These are phyloP conservation scores for Rhizoclosmatium sp. DNA, from an alignment of 192 early-diverging fungal species.

Conservation along the genomic window DNA sequence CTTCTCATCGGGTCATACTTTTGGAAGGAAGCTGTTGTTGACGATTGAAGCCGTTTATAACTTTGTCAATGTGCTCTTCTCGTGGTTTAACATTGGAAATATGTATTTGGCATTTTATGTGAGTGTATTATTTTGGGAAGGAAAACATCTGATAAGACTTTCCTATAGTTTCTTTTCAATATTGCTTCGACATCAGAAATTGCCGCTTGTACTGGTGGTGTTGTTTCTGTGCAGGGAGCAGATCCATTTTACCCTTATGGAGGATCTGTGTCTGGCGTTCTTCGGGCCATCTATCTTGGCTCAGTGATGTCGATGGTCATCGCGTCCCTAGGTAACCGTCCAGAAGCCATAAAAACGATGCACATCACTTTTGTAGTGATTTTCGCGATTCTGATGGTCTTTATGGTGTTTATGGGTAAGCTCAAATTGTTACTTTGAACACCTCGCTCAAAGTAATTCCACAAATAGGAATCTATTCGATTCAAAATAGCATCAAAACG, in stretches of 20 bases:
- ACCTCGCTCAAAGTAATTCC: no score
- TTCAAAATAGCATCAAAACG: no score
- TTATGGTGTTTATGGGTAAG: conserved; percentile 77
- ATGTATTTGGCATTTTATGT: conserved; percentile 34
- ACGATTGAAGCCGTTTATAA: conserved; percentile 85
- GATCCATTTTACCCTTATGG: conserved; percentile 27
- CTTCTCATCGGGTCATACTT: conserved; percentile 77
- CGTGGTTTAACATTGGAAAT: conserved; percentile 87
- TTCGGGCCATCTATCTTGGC: conserved; percentile 81
- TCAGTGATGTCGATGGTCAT: conserved; percentile 86
- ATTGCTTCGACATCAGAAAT: neutral
- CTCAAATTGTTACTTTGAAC: no score
- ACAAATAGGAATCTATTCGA: no score
- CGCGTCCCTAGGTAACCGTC: conserved; percentile 92
- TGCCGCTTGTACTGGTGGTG: conserved; percentile 19
- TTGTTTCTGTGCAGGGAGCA: neutral
- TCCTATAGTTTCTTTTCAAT: conserved; percentile 36
- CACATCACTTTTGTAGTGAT: conserved; percentile 78
- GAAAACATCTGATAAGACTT: neutral
- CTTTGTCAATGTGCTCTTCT: conserved; percentile 80
- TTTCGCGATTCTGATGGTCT: conserved; percentile 88
- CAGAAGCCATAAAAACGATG: conserved; percentile 86
- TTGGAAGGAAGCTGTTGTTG: conserved; percentile 76
- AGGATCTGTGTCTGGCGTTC: conserved; percentile 70
- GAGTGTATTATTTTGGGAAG: conserved; percentile 4